Base-by-base conservation (phyloP, 768 basidiomycete species). In the Collybia sp. region DNA sequence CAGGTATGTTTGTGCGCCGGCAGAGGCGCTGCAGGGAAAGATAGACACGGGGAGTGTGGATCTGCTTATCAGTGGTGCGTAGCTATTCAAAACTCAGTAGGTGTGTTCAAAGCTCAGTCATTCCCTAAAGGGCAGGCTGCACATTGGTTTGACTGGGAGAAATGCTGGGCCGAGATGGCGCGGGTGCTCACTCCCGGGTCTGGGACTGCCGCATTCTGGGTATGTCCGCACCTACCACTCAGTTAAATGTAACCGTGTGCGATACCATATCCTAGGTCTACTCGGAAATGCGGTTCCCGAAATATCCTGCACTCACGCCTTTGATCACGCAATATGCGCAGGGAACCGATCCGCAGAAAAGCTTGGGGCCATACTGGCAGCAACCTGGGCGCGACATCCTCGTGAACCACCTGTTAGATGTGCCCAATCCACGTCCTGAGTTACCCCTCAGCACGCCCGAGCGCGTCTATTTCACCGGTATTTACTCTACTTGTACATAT, bases 71-170 rank as follows among this genome's bases (percentile, higher is more conserved):
- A 76, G 86, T 15, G 87, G 88, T 80, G 56, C 48, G 70, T 56
- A n/a, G 33, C 16, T 17, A 9, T 42, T 25, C 12, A 18, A 3
- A 18, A 10, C 10, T 10, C 43, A 39, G 40, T 44, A 44, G 43
- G 30, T 42, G 9, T 31, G 15, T 35, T n/a, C 30, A 44, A 30
- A 13, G 35, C 17, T 2, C 18, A 46, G 17, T 15, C 25, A 13
- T 19, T 35, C 20, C 19, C 48, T 15, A 16, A 41, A 88, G 88
- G 85, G 1, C 88, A 88, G 64, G 80, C 88, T 0, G 79, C 79
- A 2, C 89, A 92, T 57, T 90, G 88, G 88, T 92, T 91, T 56
- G 73, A 90, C 54, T 87, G 82, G 76, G 60, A 64, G 5, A 78
- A 75, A 53, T 70, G 85, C 6, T 92, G 88, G 86, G 76, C 74